A percentile compares a stretch with the other conserved stretches of the same genome.
phyloP scores from a whole-genome alignment of 805 yeast genomes.

The Limtongia smithiae region DNA sequence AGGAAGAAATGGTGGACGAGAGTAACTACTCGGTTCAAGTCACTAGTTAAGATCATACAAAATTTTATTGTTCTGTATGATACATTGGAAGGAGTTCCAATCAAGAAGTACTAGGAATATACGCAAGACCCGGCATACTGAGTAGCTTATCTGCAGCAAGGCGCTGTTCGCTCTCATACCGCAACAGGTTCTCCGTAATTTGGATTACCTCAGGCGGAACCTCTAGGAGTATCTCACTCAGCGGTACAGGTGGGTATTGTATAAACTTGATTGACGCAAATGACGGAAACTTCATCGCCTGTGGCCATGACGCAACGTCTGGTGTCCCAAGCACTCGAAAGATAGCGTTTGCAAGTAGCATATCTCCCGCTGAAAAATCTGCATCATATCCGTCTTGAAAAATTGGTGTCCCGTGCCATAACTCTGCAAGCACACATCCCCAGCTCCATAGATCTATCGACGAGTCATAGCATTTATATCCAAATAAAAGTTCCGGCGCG shows the following conservation, averaged over 20 bases:
- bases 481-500: constrained; percentile 71
- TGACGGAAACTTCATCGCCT: constrained; percentile 11
- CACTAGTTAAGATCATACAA: no score
- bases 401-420: constrained; percentile 44
- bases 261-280: constrained; percentile 9
- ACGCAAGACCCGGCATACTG: neutral
- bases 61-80: constrained; percentile 1
- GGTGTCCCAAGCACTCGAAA: constrained; percentile 65
- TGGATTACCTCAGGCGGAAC: constrained; percentile 15
- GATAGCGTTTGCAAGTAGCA: constrained; percentile 54
- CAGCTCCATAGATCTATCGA: constrained; percentile 70
- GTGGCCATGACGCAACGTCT: constrained; percentile 42
- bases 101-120: no score
- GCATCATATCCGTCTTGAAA: constrained; percentile 41
- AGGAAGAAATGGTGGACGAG: no score
- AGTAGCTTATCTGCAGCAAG: constrained; percentile 12
- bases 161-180: constrained; percentile 15
- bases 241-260: constrained; percentile 6
- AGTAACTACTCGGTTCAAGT: no score
- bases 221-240: constrained; percentile 7
- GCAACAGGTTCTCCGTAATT: constrained; percentile 4
- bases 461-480: constrained; percentile 50
- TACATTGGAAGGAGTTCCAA: neutral
- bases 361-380: constrained; percentile 46
- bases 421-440: constrained; percentile 57